phyloP scores from a whole-genome alignment of 2,329 filamentous ascomycete genomes.

The Epichloe sibirici region DNA sequence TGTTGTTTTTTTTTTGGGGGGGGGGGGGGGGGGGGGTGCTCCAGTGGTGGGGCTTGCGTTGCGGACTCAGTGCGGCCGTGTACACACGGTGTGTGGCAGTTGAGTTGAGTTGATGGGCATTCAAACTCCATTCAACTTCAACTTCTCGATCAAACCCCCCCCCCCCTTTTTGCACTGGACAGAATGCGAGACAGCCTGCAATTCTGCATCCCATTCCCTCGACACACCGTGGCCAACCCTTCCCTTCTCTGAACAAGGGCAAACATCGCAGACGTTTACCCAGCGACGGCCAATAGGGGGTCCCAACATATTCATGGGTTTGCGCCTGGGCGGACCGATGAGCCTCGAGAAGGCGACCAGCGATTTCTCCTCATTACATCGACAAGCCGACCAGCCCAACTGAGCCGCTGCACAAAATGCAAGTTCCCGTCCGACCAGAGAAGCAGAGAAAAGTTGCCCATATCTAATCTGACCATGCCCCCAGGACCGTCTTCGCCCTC shows the following conservation, averaged over 20 bases:
- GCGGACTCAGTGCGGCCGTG: not conserved
- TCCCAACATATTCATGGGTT: not conserved
- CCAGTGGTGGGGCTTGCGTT: not conserved
- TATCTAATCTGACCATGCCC: not conserved
- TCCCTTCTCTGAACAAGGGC: too few relatives aligned
- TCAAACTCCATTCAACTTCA: not conserved
- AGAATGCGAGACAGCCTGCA: not conserved
- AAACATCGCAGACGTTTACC: not conserved
- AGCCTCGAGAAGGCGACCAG: constrained; percentile 6
- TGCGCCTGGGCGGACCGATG: constrained; percentile 7
- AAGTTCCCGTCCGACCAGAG: not conserved
- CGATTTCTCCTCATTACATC: not conserved
- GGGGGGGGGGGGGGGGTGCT: not conserved
- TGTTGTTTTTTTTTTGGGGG: not conserved
- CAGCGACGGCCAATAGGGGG: not conserved
- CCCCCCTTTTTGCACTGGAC: not conserved
- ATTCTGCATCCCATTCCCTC: not conserved
- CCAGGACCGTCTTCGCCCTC: constrained; percentile 85
- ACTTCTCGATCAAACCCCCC: not conserved
- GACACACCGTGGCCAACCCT: not conserved
- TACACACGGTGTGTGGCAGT: too few relatives aligned
- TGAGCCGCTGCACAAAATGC: not conserved
- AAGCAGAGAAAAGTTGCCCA: not conserved
- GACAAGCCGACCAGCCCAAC: not conserved
- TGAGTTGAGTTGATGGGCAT: too few relatives aligned